Evolutionary conservation across 1,284 basidiomycete genomes (phyloP), one percentile per base, ranked within the genome.

Genomic region (Tylopilus sp.): DNA sequence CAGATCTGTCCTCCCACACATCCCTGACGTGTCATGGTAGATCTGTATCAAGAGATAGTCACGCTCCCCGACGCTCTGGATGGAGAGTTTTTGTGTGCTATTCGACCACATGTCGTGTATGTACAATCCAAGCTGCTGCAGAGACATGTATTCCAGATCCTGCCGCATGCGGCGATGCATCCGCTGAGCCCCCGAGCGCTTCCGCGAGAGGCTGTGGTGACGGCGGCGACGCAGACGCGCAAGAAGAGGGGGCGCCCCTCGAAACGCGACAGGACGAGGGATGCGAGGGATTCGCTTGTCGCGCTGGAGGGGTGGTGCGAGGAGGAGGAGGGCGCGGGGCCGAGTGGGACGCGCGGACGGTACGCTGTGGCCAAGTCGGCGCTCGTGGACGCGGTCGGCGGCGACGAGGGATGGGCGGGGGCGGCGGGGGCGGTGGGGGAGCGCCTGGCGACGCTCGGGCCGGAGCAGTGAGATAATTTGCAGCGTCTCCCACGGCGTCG

Each of bases 161-260:
- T 85, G 26, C 88, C 88, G 0, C 60, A 62, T 32, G 78, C 81
- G 10, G 70, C 74, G 4, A 60, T 80, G 11, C 70, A 73, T n/a
- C 70, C 86, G 0, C 71, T 81, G 60, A 82, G 80, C 59, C 87
- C 88, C 1, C 75, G 82, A 22, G 67, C 68, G 17, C 71, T 90
- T 9, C 88, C 88, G 13, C 79, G 86, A 22, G 87, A 89, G 61
- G 68, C 82, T 10, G 81, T 82, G 50, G 68, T 78, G 6, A 75
- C 76, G 45, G 68, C 66, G 37, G 28, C 39, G 57, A 61, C 10
- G 22, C 29, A 32, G 24, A 43, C 43, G 44, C 59, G 57, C 17
- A 84, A 81, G 67, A 83, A 85, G 65, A 84, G 78, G 63, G 88
- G 88, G 5, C 77, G 88, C 1, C 86, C 85, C 0, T 79, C 85